Conservation (phyloP, 345 rosid genomes). For the Aethionema arabicum region DNA sequence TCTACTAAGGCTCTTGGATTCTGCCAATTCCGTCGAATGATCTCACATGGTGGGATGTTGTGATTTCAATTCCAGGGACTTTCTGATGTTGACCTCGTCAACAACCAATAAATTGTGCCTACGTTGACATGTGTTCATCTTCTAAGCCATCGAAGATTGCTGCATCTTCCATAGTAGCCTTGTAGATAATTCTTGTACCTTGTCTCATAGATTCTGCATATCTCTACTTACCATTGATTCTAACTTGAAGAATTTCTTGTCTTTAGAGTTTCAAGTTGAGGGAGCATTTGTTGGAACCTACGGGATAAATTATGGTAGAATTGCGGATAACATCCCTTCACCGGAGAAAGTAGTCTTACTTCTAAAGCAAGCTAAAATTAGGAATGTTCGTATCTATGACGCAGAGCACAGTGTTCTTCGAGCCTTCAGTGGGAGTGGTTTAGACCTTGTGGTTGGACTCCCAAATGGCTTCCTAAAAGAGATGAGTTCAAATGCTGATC, state of each 20-base stretch:
- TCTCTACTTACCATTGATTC: not conserved
- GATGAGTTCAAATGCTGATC: conserved; percentile 65
- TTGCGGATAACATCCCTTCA: conserved; percentile 91
- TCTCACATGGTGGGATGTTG: not conserved
- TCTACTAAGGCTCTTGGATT: conserved; percentile 6
- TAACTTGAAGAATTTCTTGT: not conserved
- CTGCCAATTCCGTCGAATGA: conserved; percentile 1
- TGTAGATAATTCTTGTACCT: not conserved
- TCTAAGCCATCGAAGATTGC: not conserved
- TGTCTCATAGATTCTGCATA: conserved; percentile 16
- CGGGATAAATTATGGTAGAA: conserved; percentile 92
- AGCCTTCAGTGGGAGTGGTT: conserved; percentile 91
- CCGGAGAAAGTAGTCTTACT: conserved; percentile 84
- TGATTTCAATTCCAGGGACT: not conserved
- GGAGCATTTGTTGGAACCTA: conserved; percentile 83
- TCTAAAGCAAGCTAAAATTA: conserved; percentile 75
- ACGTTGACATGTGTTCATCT: conserved; percentile 8
- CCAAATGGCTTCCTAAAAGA: conserved; percentile 74
- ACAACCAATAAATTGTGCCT: not conserved
- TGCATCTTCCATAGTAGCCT: too few relatives aligned
- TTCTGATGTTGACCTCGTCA: not conserved
- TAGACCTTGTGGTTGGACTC: conserved; percentile 79
- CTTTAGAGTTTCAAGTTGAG: conserved; percentile 44
- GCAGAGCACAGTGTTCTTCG: conserved; percentile 78
- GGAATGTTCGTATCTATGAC: conserved; percentile 86